Conservation (phyloP, 345 rosid genomes). For the Gossypium mustelinum region DNA sequence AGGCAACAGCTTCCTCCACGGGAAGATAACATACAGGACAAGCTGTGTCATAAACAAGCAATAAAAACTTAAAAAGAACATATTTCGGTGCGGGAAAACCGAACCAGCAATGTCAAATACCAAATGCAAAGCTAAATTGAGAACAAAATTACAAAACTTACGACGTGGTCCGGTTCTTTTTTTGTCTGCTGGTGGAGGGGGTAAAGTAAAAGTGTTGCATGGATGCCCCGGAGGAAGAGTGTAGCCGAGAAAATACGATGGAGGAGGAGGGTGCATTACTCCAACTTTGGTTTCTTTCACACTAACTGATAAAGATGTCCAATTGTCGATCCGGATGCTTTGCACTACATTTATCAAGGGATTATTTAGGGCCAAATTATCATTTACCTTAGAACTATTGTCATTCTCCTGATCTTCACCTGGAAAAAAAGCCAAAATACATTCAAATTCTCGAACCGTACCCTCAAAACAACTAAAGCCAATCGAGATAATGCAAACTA, state of each 20-base stretch:
- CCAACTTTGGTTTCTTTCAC: background rate
- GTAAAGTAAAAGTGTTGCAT: conserved; percentile 74
- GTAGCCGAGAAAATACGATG: conserved; percentile 75
- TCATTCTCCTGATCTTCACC: conserved; percentile 71
- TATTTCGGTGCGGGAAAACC: background rate
- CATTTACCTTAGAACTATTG: conserved; percentile 36
- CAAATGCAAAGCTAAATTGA: background rate
- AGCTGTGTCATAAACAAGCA: conserved; percentile 3
- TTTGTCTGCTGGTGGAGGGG: conserved; percentile 95
- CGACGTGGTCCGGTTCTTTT: conserved; percentile 96
- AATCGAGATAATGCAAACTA: background rate
- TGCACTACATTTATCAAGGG: conserved; percentile 26
- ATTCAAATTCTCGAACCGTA: background rate
- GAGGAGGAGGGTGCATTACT: conserved; percentile 53
- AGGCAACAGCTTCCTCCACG: background rate
- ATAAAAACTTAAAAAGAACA: background rate
- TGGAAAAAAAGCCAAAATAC: conserved; percentile 25
- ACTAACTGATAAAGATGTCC: conserved; percentile 22
- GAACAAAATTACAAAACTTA: conserved; percentile 35
- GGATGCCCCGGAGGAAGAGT: conserved; percentile 92
- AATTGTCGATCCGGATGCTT: conserved; percentile 18
- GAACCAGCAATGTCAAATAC: background rate
- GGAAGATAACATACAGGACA: conserved; percentile 1
- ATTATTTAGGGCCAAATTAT: conserved; percentile 26
- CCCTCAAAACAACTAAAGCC: background rate